Base-by-base conservation (phyloP, 1,284 basidiomycete genomes). In the Rhodotorula sp. region DNA sequence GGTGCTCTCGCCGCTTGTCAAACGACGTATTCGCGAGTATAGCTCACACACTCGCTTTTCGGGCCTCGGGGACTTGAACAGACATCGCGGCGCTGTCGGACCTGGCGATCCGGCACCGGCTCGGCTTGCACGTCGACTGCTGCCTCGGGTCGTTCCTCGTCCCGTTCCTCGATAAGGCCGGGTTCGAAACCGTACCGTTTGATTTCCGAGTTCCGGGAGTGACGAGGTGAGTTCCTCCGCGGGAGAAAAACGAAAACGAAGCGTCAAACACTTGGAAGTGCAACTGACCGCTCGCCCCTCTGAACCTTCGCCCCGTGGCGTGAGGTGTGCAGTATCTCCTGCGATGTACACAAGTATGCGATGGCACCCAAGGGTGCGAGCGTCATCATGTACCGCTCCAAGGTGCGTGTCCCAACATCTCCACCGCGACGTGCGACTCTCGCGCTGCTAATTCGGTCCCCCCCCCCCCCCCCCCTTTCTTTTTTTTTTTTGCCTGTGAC, bases 81-180 rank as follows among this genome's bases (percentile, higher is more conserved):
- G 89, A 95, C 71, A 97, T 99, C 66, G 84, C 87, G 20, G 87
- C 86, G 2, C 87, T 99, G 12, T 90, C 87, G 20, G 84, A 83
- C 55, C 85, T 99, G 7, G 95, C 96, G 0, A 83, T 86, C 68
- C 85, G 83, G 69, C 81, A 94, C 60, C 89, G 90, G 30, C 85
- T 95, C 67, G 92, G 93, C 3, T 82, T 97, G 37, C 96, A 99
- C 80, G 95, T 75, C 66, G 74, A 95, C 77, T 93, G 92, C 80
- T 96, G 94, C 80, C 84, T 96, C 24, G 94, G 93, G 4, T 91
- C 89, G 63, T 95, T 96, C 82, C 89, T 96, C 75, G 86, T 96
- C 74, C 91, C 94, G 0, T 97, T 92, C 84, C 84, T 96, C 51
- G 89, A 91, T 75, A 81, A 84, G 48, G 82, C 81, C 1, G 83